Percentiles rank a stretch among this genome's conserved stretches.
Evolutionary conservation across 768 basidiomycete genomes (phyloP).

Genomic region (Naganishia onofrii): DNA sequence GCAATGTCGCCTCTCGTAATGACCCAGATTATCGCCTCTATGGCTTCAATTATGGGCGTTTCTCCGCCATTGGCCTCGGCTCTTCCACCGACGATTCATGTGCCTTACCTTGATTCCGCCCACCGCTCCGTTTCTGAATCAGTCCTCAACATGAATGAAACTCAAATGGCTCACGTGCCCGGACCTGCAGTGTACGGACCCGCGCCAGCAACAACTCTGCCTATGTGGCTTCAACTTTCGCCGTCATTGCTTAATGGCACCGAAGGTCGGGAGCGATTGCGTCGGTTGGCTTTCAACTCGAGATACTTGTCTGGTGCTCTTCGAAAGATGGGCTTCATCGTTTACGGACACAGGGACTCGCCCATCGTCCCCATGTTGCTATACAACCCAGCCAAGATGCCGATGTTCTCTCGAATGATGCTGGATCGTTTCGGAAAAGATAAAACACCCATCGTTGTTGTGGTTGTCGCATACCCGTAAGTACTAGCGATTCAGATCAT

Average conservation of each 20-base stretch:
- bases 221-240: constrained; percentile 75
- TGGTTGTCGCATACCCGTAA: constrained; percentile 74
- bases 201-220: constrained; percentile 64
- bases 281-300: constrained; percentile 89
- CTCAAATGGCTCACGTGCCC: constrained; percentile 34
- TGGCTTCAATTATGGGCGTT: constrained; percentile 93
- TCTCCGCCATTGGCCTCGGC: constrained; percentile 53
- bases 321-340: constrained; percentile 91
- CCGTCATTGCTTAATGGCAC: constrained; percentile 70
- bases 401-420: constrained; percentile 82
- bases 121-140: constrained; percentile 48
- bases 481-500: constrained; percentile 21
- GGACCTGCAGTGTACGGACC: constrained; percentile 58
- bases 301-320: constrained; percentile 85
- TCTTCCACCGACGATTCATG: constrained; percentile 24
- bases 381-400: constrained; percentile 93
- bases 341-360: constrained; percentile 83
- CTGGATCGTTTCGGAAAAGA: constrained; percentile 58
- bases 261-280: constrained; percentile 77
- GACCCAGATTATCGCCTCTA: constrained; percentile 83
- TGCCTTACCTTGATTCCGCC: constrained; percentile 2
- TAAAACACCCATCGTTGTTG: constrained; percentile 74
- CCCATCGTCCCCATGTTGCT: constrained; percentile 90
- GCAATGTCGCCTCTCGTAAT: constrained; percentile 85
- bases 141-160: constrained; percentile 44